phyloP scores from a whole-genome alignment of 202 grass and related monocot species.

The Saccharum hybrid region DNA sequence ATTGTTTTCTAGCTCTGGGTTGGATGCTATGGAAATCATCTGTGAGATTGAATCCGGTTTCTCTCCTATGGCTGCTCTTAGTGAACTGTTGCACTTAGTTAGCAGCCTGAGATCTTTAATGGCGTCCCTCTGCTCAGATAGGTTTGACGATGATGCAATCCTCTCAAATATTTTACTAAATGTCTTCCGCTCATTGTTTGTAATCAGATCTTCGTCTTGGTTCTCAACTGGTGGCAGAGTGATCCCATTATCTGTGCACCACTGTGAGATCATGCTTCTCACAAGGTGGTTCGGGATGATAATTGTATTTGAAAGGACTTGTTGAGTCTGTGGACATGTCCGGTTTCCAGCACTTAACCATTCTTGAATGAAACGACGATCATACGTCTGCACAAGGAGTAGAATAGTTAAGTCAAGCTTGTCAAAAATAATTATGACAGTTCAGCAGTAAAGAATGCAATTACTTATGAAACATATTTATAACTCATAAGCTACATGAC shows the following conservation, averaged over 20 bases:
- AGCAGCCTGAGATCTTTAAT: conserved; percentile 70
- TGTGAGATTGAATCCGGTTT: conserved; percentile 65
- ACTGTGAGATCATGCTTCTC: conserved; percentile 68
- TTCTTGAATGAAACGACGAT: conserved; percentile 74
- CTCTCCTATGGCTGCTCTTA: conserved; percentile 74
- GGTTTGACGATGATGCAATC: conserved; percentile 52
- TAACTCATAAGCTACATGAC: not conserved
- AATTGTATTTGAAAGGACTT: conserved; percentile 66
- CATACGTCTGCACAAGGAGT: conserved; percentile 68
- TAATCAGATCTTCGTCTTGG: conserved; percentile 61
- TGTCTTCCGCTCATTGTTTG: conserved; percentile 53
- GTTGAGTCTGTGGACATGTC: conserved; percentile 73
- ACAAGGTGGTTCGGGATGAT: conserved; percentile 72
- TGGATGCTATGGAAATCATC: conserved; percentile 56
- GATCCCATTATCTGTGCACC: conserved; percentile 65
- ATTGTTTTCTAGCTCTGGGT: conserved; percentile 46
- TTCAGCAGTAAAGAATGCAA: not conserved
- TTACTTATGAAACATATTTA: conserved; percentile 4
- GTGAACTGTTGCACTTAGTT: conserved; percentile 66
- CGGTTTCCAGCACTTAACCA: conserved; percentile 81
- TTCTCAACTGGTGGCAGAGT: conserved; percentile 50
- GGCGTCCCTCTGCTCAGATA: conserved; percentile 59
- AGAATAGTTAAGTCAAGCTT: conserved; percentile 28
- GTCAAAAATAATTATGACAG: not conserved
- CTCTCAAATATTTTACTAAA: conserved; percentile 60